phyloP scores from a whole-genome alignment of 257 asterid species.

The Nicotiana otophora region DNA sequence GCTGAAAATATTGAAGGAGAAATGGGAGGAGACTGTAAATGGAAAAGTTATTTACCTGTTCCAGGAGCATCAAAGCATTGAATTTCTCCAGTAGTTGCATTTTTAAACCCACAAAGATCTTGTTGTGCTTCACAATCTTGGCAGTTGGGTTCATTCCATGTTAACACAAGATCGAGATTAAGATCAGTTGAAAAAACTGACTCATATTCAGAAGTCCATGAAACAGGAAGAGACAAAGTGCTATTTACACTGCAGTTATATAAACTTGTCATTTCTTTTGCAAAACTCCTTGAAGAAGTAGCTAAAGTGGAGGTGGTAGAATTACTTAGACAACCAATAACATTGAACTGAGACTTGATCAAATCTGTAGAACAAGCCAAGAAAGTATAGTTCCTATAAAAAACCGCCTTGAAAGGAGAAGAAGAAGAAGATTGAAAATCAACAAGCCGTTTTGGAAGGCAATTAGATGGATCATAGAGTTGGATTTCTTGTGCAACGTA shows the following conservation, averaged over 20 bases:
- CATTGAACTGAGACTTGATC: background rate
- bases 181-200: slow-evolving; percentile 17
- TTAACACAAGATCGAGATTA: slow-evolving; percentile 27
- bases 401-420: slow-evolving; percentile 7
- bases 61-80: slow-evolving; percentile 18
- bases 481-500: background rate
- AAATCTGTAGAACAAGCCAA: slow-evolving; percentile 2
- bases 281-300: slow-evolving; percentile 28
- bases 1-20: background rate
- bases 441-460: slow-evolving; percentile 24
- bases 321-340: slow-evolving; percentile 19
- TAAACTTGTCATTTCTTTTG: slow-evolving; percentile 21
- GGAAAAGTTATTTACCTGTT: slow-evolving; percentile 23
- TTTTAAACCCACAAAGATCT: slow-evolving; percentile 23
- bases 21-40: background rate
- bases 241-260: slow-evolving; percentile 25
- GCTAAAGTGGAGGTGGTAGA: slow-evolving; percentile 31
- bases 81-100: slow-evolving; percentile 7
- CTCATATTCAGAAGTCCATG: slow-evolving; percentile 23
- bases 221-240: slow-evolving; percentile 37
- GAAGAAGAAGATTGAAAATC: background rate
- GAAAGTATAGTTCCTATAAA: slow-evolving; percentile 19
- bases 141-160: slow-evolving; percentile 37
- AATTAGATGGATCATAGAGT: slow-evolving; percentile 28
- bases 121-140: slow-evolving; percentile 30